Evolutionary conservation across 768 basidiomycete species (phyloP).

Genomic region (Tricholoma bakamatsutake): DNA sequence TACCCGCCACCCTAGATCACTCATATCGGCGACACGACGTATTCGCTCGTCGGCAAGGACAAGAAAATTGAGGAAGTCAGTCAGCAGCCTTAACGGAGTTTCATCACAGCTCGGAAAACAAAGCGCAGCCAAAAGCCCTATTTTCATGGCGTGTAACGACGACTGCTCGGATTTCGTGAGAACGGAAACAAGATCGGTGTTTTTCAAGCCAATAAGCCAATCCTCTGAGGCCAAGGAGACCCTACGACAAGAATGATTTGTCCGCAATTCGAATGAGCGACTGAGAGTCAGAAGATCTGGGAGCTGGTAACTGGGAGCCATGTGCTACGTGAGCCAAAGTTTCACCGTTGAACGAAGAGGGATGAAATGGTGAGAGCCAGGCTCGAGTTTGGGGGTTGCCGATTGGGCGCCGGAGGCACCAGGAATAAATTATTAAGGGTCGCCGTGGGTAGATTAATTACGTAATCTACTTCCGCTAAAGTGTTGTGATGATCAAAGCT

Average conservation of each 20-base stretch:
- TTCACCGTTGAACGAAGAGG: background rate
- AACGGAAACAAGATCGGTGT: slow-evolving; percentile 6
- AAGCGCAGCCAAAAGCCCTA: slow-evolving; percentile 50
- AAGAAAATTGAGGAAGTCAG: slow-evolving; percentile 44
- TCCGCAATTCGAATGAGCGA: slow-evolving; percentile 29
- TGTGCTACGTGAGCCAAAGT: background rate
- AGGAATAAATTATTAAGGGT: slow-evolving; percentile 15
- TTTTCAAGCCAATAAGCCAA: slow-evolving; percentile 20
- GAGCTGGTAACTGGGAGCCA: slow-evolving; percentile 34
- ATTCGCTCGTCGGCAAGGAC: slow-evolving; percentile 27
- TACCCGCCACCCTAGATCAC: slow-evolving; percentile 15
- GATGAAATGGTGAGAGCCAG: background rate
- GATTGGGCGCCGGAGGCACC: background rate
- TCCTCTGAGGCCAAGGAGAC: slow-evolving; percentile 29
- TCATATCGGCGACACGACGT: slow-evolving; percentile 8
- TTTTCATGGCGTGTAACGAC: slow-evolving; percentile 23
- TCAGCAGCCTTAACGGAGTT: slow-evolving; percentile 46
- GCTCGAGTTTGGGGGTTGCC: background rate
- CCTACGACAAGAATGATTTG: slow-evolving; percentile 31
- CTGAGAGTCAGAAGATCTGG: slow-evolving; percentile 33
- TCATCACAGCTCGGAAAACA: slow-evolving; percentile 55
- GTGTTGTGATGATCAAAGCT: slow-evolving; percentile 1
- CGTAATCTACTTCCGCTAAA: slow-evolving; percentile 13
- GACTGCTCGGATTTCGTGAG: slow-evolving; percentile 24
- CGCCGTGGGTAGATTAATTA: slow-evolving; percentile 3